Base-by-base conservation (phyloP, 257 asterid species). In the Solanum okadae region DNA sequence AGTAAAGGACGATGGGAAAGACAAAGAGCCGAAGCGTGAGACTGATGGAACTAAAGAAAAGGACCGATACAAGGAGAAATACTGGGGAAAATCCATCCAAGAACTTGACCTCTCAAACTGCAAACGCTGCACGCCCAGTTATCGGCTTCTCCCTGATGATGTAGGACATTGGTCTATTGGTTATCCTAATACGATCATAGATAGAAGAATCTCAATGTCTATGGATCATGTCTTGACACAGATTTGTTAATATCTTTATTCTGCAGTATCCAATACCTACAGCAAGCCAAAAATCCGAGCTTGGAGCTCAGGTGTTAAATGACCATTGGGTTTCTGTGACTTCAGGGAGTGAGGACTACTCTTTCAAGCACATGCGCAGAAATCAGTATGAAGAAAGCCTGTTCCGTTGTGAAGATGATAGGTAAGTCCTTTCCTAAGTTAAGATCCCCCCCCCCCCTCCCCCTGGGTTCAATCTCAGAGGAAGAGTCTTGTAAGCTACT, bases 261-360 rank as follows among this genome's bases (percentile, higher is more conserved):
- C 84, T 93, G 92, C 94, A 97, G 99, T 97, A 95, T 89, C 99
- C 98, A 76, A 94, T 95, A 86, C 91, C 98, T 87, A 86, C 93
- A 75, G 99, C 98, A 85, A 96, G 99, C 92, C 96, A 95, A 90
- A 95, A 95, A 89, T 93, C 99, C 79, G 98, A 95, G 90, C 98
- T 97, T 89, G 99, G 98, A 86, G 92, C 93, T 83, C 95, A 93
- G 93, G 99, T 97, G 81, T 90, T 97, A 73, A 97, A 97, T 87
- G 98, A 97, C 85, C 94, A 93, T 84, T 97, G 98, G 98, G 99
- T 97, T 71, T 97, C 99, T 89, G 99, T 97, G 91, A 97, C 99
- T 86, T 97, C 98, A 86, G 99, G 99, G 85, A 97, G 99, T 91
- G 99, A 97, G 92, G 99, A 97, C 91, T 97, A 97, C 92, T 97